Percentiles rank a stretch among this genome's conserved stretches.
Conservation (phyloP, 306 rosid species). For the Rosa rugosa region DNA sequence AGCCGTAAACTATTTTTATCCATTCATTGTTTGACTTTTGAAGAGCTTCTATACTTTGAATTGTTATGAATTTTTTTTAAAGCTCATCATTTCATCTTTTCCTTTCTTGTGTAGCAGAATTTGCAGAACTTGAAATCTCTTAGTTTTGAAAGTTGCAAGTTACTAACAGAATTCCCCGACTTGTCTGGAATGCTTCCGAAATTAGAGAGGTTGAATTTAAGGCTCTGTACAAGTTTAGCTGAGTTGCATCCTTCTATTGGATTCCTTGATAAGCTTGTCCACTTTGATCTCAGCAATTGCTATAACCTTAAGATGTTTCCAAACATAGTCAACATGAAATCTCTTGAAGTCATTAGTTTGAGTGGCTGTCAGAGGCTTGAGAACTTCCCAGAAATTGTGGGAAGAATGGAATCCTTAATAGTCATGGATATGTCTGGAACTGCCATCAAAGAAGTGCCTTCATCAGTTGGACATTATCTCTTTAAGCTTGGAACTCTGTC, state of each 20-base stretch:
- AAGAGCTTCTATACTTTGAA: not conserved
- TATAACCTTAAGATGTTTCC: not conserved
- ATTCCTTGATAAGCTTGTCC: not conserved
- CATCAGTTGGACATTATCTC: not conserved
- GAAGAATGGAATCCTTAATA: not conserved
- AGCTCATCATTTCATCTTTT: not conserved
- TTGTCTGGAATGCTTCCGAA: not conserved
- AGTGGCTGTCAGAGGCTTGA: not conserved
- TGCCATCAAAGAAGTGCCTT: not conserved
- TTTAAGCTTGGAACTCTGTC: rapidly evolving
- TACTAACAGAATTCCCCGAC: not conserved
- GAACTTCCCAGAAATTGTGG: not conserved
- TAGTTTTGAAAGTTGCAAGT: not conserved
- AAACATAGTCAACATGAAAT: not conserved
- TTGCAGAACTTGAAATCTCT: not conserved
- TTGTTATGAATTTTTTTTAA: not conserved
- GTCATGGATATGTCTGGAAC: rapidly evolving
- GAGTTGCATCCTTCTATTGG: not conserved
- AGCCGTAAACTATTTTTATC: not conserved
- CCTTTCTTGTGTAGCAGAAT: not conserved
- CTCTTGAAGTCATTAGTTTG: not conserved
- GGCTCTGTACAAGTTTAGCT: not conserved
- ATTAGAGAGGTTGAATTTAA: not conserved
- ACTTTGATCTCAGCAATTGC: rapidly evolving
- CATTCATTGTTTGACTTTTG: not conserved